A percentile compares a stretch with the other conserved stretches of the same genome.
Evolutionary conservation across 768 basidiomycete species (phyloP).

Genomic region (Ramaria rubella): DNA sequence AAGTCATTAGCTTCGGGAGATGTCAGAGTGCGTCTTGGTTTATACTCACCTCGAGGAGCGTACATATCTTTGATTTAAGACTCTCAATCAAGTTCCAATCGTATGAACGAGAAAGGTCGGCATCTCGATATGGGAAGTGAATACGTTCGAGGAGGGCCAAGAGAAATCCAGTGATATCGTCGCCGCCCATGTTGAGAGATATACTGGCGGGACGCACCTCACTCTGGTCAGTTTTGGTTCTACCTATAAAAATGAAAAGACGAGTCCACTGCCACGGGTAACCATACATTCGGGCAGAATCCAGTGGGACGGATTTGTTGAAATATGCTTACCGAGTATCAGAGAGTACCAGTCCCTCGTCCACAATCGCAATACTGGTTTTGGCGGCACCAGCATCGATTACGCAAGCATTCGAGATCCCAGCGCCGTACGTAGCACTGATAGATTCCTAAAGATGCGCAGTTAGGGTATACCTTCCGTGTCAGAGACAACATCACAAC

Average conservation of each 20-base stretch:
- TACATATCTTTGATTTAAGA: slow-evolving; percentile 78
- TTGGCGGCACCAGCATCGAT: slow-evolving; percentile 86
- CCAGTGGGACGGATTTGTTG: background rate
- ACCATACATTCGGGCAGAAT: background rate
- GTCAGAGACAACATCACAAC: background rate
- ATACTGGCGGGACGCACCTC: too few relatives aligned
- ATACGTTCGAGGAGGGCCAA: slow-evolving; percentile 73
- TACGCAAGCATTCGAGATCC: slow-evolving; percentile 90
- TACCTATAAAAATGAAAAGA: background rate
- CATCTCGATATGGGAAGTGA: slow-evolving; percentile 81
- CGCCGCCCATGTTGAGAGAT: slow-evolving; percentile 81
- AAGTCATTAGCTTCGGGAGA: slow-evolving; percentile 4
- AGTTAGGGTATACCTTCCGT: background rate
- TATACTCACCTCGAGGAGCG: slow-evolving; percentile 71
- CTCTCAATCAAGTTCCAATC: slow-evolving; percentile 93
- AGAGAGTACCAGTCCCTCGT: slow-evolving; percentile 81
- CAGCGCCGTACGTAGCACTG: slow-evolving; percentile 91
- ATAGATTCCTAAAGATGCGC: slow-evolving; percentile 66
- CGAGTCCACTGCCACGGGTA: background rate
- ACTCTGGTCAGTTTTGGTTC: too few relatives aligned
- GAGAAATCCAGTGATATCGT: slow-evolving; percentile 91
- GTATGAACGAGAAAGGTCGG: slow-evolving; percentile 67
- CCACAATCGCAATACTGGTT: slow-evolving; percentile 87
- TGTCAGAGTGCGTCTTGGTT: background rate
- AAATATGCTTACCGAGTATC: slow-evolving; percentile 67